phyloP scores from a whole-genome alignment of 2,329 filamentous ascomycete genomes.

The Microsporum audouinii region DNA sequence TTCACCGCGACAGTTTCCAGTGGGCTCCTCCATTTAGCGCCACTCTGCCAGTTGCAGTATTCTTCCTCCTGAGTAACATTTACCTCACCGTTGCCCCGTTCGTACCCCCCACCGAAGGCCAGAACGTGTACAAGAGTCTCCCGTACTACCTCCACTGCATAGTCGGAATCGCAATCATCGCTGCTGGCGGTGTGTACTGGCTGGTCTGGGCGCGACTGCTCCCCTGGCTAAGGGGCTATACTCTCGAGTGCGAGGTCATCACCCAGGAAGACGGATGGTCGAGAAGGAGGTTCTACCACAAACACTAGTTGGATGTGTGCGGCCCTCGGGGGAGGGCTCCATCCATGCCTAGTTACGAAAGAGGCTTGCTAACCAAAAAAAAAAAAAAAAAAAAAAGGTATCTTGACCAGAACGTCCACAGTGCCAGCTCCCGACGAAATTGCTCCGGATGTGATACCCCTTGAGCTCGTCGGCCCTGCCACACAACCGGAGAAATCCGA shows the following conservation, averaged over 20 bases:
- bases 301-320: not conserved
- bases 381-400: too few relatives aligned
- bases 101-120: constrained; percentile 33
- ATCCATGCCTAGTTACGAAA: not conserved
- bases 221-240: constrained; percentile 9
- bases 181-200: constrained; percentile 39
- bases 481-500: not conserved
- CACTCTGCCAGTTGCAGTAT: constrained; percentile 43
- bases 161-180: constrained; percentile 37
- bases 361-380: too few relatives aligned
- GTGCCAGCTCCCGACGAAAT: not conserved
- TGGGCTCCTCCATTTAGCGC: constrained; percentile 48
- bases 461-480: too few relatives aligned
- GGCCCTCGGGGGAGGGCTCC: not conserved
- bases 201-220: constrained; percentile 12
- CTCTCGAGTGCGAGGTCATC: constrained; percentile 9
- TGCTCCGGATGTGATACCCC: too few relatives aligned
- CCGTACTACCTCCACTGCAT: constrained; percentile 41
- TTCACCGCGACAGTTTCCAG: constrained; percentile 20
- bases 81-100: constrained; percentile 52
- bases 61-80: constrained; percentile 52
- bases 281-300: constrained; percentile 7
- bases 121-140: constrained; percentile 36
- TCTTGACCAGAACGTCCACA: not conserved
- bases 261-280: constrained; percentile 12